Evolutionary conservation across 1,284 basidiomycete genomes (phyloP), one percentile per base, ranked within the genome.

Genomic region (Cronartium quercuum): DNA sequence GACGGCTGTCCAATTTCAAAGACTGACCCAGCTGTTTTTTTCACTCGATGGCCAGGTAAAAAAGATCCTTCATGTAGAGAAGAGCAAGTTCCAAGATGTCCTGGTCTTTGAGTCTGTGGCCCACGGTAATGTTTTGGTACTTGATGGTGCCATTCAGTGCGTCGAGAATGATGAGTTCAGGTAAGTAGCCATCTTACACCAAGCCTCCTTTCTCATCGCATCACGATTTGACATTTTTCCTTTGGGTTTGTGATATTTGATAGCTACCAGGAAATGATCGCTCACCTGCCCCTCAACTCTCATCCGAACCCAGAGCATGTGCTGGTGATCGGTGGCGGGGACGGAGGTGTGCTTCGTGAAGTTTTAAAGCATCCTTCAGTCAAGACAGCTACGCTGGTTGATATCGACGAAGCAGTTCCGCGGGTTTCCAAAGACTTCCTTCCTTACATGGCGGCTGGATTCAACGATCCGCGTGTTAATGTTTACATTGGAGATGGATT

Each of bases 191-290:
- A 57, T 42, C 62, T 35, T 29, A 47, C 57, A 42, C 40, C 24
- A 38, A 34, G 7, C 4, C n/a, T 21, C n/a, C 55, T 57, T 37
- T 69, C 7, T 66, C 47, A 57, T 51, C 7, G 35, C 21, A 15
- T 21, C 47, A 51, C 47, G 21, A 15, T 15, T 21, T 51, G 47
- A 51, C 40, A 47, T 34, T 35, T 40, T 58, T 10, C 34, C 21
- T 60, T 44, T 44, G 42, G 37, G 21, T 24, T 34, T n/a, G 15
- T 10, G 21, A 24, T n/a, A n/a, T 47, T 38, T 29, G 29, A 29
- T 79, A 94, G 91, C n/a, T 98, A 98, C 84, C 96, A 98, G 83
- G 95, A 99, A 85, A 98, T 98, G 95, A 98, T 99, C 80, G 88
- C 95, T 21, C 94, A 98, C 84, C 85, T 99, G 66, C 95, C 95